Evolutionary conservation across 768 basidiomycete genomes (phyloP), one percentile per base, ranked within the genome.

Genomic region (Psilocybe sp.): DNA sequence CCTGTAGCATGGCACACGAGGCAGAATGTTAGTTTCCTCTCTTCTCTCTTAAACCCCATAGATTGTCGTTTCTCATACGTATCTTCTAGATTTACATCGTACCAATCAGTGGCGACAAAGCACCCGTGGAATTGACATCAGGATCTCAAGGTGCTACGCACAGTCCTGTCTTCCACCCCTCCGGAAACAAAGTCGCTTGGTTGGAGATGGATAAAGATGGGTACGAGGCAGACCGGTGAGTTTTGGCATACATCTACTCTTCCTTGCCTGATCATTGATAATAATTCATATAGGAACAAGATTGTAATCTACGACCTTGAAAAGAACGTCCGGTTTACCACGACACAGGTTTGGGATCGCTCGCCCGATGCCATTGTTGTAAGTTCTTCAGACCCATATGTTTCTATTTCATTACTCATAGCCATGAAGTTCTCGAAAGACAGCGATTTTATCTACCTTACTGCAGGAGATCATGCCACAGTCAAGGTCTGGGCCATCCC

Each of bases 291-390:
- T 20, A 89, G 90, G 53, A 78, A 81, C 7, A 88, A 89, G 63
- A 76, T 94, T 41, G 81, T 92, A 38, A 78, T 93, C 8, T 90
- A 85, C 59, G 90, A 95, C 60, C 69, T 96, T 13, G 64, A 67
- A 38, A 81, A 78, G 53, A 69, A 81, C n/a, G 74, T 87, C 12
- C 76, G 84, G 23, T 88, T 78, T 60, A 89, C 85, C 0, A 69
- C 92, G 45, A 90, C 91, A 0, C 84, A 90, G 58, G 61, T 75
- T 35, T 98, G 94, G 95, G 92, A 97, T 64, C 81, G 89, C 19
- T 89, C 89, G 31, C 83, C 89, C 0, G 77, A 73, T 55, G 63
- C 75, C 31, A 62, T 90, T 15, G 72, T 76, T 28, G 87, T 88
- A 64, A 57, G 84, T 59, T 40, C 20, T 40, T 23, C 12, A 14